Evolutionary conservation across 495 filamentous ascomycete species (phyloP), one percentile per base, ranked within the genome.

Genomic region (Hypoxylon trugodes): DNA sequence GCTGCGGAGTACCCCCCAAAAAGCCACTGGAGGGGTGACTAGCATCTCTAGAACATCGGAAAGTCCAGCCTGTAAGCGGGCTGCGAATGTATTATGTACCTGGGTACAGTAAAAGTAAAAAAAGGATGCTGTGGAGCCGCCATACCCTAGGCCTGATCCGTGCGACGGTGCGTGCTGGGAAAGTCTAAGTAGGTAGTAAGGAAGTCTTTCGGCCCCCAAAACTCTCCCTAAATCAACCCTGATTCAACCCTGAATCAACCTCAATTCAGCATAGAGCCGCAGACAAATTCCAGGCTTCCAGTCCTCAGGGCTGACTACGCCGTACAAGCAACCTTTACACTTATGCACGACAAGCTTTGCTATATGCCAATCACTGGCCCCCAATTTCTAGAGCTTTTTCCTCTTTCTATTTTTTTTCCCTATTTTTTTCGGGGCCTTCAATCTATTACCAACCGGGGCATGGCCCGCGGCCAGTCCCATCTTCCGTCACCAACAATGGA

Each of bases 191-290:
- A 18, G 19, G 25, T 35, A 24, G 8, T 36, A 40, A 25, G 28
- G 12, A 57, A 32, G 16, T 47, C 32, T 50, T 28, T 64, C 13
- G 35, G 59, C 53, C 65, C 65, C 65, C 65, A 63, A 61, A n/a
- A n/a, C n/a, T n/a, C n/a, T n/a, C n/a, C n/a, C n/a, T n/a, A n/a
- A n/a, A n/a, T n/a, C n/a, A n/a, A n/a, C 16, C 24, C 47, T 21
- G n/a, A 48, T 50, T 57, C 35, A 41, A 52, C 53, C 28, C 53
- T 52, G 40, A 68, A 68, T 63, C 65, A 59, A 68, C 50, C 65
- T 67, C 64, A 61, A 67, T 67, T 49, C 52, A 67, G 64, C 32
- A 67, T 67, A 62, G 64, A 67, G 64, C 64, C 64, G 58, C 65
- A 68, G 65, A 59, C 19, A 9, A 4, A 35, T 3, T 12, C 42